Evolutionary conservation across 2,329 filamentous ascomycete genomes (phyloP).

Genomic region (Plenodomus biglobosus): DNA sequence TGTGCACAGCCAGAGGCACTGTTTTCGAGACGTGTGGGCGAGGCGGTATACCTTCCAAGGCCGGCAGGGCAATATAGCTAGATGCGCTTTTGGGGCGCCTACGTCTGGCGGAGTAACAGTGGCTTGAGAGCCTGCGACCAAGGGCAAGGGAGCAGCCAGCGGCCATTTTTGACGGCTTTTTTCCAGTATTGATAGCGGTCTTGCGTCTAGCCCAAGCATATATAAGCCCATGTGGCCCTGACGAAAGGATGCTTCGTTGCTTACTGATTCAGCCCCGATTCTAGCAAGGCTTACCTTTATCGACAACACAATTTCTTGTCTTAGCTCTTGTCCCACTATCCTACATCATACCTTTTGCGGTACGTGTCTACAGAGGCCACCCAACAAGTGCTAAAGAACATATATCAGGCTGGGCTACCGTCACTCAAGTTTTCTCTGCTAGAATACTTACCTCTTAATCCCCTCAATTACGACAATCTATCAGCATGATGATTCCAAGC

Average conservation of each 20-base stretch:
- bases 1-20: background rate
- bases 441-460: background rate
- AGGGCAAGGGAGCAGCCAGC: conserved; percentile 18
- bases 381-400: background rate
- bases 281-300: conserved; percentile 3
- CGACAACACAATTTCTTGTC: conserved; percentile 3
- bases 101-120: conserved; percentile 28
- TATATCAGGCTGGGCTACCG: background rate
- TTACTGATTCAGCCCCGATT: background rate
- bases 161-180: conserved; percentile 12
- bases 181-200: conserved; percentile 4
- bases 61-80: conserved; percentile 7
- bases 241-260: background rate
- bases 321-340: conserved; percentile 2
- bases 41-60: background rate
- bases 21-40: background rate
- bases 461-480: background rate
- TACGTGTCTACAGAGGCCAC: background rate
- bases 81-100: conserved; percentile 15
- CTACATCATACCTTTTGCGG: background rate
- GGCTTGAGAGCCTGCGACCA: conserved; percentile 27
- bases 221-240: conserved; percentile 15
- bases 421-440: background rate
- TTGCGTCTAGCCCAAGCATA: conserved; percentile 12
- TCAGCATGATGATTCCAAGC: conserved; percentile 3